A percentile compares a stretch with the other conserved stretches of the same genome.
Evolutionary conservation across 768 basidiomycete species (phyloP).

Genomic region (Leccinum broughii): DNA sequence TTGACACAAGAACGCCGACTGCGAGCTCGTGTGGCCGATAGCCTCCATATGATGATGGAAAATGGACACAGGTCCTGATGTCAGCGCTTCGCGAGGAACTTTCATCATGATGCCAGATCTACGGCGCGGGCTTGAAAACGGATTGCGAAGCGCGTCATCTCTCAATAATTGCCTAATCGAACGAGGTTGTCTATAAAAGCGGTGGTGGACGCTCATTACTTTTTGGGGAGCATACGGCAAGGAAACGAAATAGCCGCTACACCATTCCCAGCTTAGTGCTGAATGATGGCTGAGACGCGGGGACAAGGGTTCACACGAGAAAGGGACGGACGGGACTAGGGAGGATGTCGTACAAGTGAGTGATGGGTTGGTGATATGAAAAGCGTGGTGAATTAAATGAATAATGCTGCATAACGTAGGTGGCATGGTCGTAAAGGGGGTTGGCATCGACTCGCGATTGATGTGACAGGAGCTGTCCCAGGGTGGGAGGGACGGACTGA

Average conservation of each 20-base stretch:
- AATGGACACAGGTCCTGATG: conserved; percentile 13
- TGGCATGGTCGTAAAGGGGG: conserved; percentile 18
- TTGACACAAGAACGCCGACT: conserved; percentile 13
- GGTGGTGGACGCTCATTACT: conserved; percentile 8
- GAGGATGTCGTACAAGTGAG: conserved; percentile 3
- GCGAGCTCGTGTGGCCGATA: conserved; percentile 10
- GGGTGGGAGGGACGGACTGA: conserved; percentile 14
- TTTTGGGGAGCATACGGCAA: conserved; percentile 2
- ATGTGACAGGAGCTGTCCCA: conserved; percentile 28
- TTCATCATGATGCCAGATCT: conserved; percentile 22
- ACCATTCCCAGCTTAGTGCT: conserved; percentile 18
- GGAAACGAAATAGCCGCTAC: conserved; percentile 16
- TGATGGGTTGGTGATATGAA: conserved; percentile 11
- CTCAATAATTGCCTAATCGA: conserved; percentile 18
- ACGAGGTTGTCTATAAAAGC: conserved; percentile 8
- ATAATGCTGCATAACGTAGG: conserved; percentile 16
- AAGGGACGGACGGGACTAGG: conserved; percentile 1
- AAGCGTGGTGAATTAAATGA: conserved; percentile 19
- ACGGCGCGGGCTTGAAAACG: conserved; percentile 18
- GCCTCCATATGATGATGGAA: conserved; percentile 18
- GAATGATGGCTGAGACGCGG: not conserved
- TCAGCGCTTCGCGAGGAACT: conserved; percentile 11
- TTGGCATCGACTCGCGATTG: conserved; percentile 7
- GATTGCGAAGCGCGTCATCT: conserved; percentile 16
- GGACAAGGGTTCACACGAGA: conserved; percentile 20